phyloP scores from a whole-genome alignment of 441 rosid genomes.

The Omphalea diandra region DNA sequence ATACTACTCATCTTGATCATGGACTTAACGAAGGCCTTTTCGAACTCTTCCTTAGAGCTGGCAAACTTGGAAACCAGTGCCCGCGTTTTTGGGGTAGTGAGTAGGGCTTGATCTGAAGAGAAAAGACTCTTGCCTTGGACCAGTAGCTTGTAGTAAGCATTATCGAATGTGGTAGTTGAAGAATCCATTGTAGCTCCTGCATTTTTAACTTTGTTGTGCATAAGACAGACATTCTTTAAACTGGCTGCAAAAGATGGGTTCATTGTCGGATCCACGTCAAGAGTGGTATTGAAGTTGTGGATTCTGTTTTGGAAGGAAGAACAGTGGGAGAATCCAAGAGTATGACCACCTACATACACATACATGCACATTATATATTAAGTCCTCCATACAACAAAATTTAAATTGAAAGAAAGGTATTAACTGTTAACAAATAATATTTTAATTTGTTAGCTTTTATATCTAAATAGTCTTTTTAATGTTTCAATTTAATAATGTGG shows the following conservation, averaged over 20 bases:
- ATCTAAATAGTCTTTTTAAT: no score
- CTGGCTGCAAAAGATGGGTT: slow-evolving; percentile 47
- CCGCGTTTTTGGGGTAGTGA: slow-evolving; percentile 36
- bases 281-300: slow-evolving; percentile 42
- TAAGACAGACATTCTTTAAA: slow-evolving; percentile 40
- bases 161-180: slow-evolving; percentile 49
- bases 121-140: slow-evolving; percentile 48
- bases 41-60: slow-evolving; percentile 32
- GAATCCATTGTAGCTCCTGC: slow-evolving; percentile 50
- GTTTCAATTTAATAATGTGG: no score
- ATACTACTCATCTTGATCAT: slow-evolving; percentile 47
- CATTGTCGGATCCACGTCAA: slow-evolving; percentile 45
- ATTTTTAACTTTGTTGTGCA: slow-evolving; percentile 40
- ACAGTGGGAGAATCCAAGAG: slow-evolving; percentile 63
- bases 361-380: no score
- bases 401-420: no score
- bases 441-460: no score
- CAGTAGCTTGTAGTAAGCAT: slow-evolving; percentile 48
- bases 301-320: slow-evolving; percentile 59
- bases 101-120: slow-evolving; percentile 58
- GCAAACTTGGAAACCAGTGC: slow-evolving; percentile 44
- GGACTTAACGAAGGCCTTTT: slow-evolving; percentile 43
- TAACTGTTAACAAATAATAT: no score
- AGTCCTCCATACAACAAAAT: no score
- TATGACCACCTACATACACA: slow-evolving; percentile 58